A percentile compares a stretch with the other conserved stretches of the same genome.
Conservation (phyloP, 257 asterid genomes). For the Capsicum pubescens region DNA sequence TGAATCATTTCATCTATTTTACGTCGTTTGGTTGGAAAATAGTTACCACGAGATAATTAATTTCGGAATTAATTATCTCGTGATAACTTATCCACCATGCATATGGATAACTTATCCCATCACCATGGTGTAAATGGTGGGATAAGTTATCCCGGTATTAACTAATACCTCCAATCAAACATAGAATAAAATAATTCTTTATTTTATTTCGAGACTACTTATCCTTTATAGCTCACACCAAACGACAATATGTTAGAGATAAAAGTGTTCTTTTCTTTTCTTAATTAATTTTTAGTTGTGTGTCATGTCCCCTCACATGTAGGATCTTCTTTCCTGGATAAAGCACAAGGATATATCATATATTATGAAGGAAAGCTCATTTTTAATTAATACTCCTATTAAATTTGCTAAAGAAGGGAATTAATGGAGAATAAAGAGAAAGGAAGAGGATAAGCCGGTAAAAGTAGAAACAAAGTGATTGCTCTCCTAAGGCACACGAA, state of each 20-base stretch:
- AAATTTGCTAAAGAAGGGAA: slow-evolving; percentile 15
- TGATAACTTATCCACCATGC: too few relatives aligned
- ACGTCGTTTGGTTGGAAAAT: too few relatives aligned
- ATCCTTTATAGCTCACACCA: too few relatives aligned
- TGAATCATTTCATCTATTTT: background rate
- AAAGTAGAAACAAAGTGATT: slow-evolving; percentile 32
- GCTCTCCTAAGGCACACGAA: slow-evolving; percentile 47
- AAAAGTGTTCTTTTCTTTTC: background rate
- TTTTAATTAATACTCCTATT: background rate
- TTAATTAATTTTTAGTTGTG: background rate
- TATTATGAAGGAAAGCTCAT: background rate
- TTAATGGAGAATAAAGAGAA: slow-evolving; percentile 25
- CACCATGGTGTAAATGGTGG: too few relatives aligned
- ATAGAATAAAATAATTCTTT: too few relatives aligned
- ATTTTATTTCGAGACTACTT: too few relatives aligned
- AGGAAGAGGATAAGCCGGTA: slow-evolving; percentile 25
- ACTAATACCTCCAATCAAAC: too few relatives aligned
- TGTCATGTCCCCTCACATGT: background rate
- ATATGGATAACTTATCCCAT: too few relatives aligned
- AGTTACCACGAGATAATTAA: too few relatives aligned
- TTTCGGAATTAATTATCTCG: too few relatives aligned
- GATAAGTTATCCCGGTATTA: too few relatives aligned
- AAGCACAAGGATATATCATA: background rate
- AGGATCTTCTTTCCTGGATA: background rate
- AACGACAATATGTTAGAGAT: background rate